Evolutionary conservation across 2,329 filamentous ascomycete genomes (phyloP), one percentile per base, ranked within the genome.

Genomic region (Epichloe aotearoae): DNA sequence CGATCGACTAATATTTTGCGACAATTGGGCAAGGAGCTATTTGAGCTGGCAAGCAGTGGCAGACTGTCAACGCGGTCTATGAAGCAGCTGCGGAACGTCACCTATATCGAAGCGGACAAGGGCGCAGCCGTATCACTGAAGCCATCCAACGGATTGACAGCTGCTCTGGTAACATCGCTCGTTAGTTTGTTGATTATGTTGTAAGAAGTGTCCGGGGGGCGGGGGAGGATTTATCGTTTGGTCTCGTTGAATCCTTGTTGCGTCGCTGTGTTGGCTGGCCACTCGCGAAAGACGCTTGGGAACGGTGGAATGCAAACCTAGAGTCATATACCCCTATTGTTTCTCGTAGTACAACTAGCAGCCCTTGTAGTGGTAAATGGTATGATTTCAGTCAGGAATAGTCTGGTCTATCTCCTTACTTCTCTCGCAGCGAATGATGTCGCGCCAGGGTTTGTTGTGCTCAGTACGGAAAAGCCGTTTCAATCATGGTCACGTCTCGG

Each of bases 1-100:
- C 65, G 78, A 47, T 80, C 76, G 54, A 82, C 79, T 38, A 73
- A 80, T 58, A 82, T 82, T 53, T 62, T 82, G 36, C 66, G 64
- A 33, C 73, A 74, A 5, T 71, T 80, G 57, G 70, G 72, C 15
- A 59, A 68, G 12, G 69, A 80, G 61, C 62, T 81, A 57, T 65
- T 67, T 23, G 64, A 69, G 53, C 62, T 81, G 19, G 75, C 71
- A 19, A 66, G 63, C 11, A 64, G 66, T 1, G 70, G 73, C 1
- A 60, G 58, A 19, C 59, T 76, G 34, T 66, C 66, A 10, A 57
- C 59, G 34, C 49, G 56, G 46, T 56, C 64, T 41, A 58, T 67
- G 23, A 60, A 56, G 53, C 59, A 59, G 40, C 61, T 69, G 50
- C 61, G 51, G 53, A 62, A 66, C 47, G 59, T 60, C 53, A 64